Percentiles rank a stretch among this genome's conserved stretches.
Evolutionary conservation across 2,329 filamentous ascomycete species (phyloP).

Genomic region (Cercospora sojina): DNA sequence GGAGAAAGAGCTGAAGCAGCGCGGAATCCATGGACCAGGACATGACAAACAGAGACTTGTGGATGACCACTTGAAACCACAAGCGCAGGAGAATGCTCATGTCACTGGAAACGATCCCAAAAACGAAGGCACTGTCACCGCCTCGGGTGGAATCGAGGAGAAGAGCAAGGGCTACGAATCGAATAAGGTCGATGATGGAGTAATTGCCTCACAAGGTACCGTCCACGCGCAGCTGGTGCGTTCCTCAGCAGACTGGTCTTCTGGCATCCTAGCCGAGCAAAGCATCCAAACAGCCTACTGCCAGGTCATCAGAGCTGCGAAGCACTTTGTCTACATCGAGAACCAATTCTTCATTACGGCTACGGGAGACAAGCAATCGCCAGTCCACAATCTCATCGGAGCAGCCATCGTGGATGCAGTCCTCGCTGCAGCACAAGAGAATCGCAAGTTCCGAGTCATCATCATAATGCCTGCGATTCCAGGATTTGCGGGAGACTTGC

Average conservation of each 20-base stretch:
- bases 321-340: constrained; percentile 96
- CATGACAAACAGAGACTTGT: constrained; percentile 18
- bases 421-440: constrained; percentile 75
- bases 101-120: constrained; percentile 38
- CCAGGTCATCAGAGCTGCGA: constrained; percentile 79
- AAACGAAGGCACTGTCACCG: constrained; percentile 35
- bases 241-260: constrained; percentile 90
- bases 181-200: constrained; percentile 25
- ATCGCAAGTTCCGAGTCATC: constrained; percentile 86
- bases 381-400: constrained; percentile 85
- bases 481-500: constrained; percentile 88
- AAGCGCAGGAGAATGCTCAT: constrained; percentile 34
- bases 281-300: constrained; percentile 85
- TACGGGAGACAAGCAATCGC: constrained; percentile 81
- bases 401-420: constrained; percentile 87
- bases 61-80: constrained; percentile 13
- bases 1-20: constrained; percentile 30
- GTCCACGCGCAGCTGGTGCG: constrained; percentile 83
- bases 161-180: constrained; percentile 35
- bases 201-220: constrained; percentile 59
- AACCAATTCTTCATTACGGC: constrained; percentile 93
- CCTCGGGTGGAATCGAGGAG: constrained; percentile 36
- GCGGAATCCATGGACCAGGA: constrained; percentile 22
- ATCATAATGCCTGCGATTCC: constrained; percentile 87
- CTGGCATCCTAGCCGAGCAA: constrained; percentile 79